Evolutionary conservation across 2,329 filamentous ascomycete genomes (phyloP).

Genomic region (Xylariaceae sp.): DNA sequence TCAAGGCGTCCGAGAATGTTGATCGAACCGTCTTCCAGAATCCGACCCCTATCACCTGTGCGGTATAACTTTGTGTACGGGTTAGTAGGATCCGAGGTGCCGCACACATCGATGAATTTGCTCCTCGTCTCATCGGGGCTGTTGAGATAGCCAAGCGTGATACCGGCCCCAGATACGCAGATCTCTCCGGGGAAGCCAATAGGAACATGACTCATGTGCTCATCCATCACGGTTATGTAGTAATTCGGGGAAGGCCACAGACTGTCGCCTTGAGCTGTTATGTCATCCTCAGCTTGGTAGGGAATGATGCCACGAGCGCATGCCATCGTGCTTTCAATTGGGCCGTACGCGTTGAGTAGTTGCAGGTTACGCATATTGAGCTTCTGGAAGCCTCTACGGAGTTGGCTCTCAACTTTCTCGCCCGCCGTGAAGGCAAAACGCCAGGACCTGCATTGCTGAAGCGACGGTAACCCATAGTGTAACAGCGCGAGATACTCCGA

Average conservation of each 20-base stretch:
- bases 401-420: not conserved
- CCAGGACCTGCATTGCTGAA: not conserved
- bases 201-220: not conserved
- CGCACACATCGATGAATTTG: constrained; percentile 31
- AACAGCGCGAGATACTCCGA: constrained; percentile 10
- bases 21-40: constrained; percentile 41
- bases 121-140: constrained; percentile 26
- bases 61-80: constrained; percentile 37
- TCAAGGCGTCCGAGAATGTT: constrained; percentile 43
- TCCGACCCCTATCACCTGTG: constrained; percentile 46
- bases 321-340: constrained; percentile 29
- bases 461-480: not conserved
- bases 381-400: not conserved
- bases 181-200: constrained; percentile 28
- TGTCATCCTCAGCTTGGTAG: not conserved
- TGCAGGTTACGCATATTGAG: not conserved
- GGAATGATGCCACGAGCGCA: not conserved
- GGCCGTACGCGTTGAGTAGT: constrained; percentile 39
- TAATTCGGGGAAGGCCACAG: no score
- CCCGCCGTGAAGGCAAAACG: constrained; percentile 7
- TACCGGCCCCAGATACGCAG: constrained; percentile 19
- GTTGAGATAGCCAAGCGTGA: constrained; percentile 42
- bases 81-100: constrained; percentile 5
- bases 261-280: no score
- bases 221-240: not conserved